Conservation (phyloP, 305 asterid species). For the Rubia tinctorum region DNA sequence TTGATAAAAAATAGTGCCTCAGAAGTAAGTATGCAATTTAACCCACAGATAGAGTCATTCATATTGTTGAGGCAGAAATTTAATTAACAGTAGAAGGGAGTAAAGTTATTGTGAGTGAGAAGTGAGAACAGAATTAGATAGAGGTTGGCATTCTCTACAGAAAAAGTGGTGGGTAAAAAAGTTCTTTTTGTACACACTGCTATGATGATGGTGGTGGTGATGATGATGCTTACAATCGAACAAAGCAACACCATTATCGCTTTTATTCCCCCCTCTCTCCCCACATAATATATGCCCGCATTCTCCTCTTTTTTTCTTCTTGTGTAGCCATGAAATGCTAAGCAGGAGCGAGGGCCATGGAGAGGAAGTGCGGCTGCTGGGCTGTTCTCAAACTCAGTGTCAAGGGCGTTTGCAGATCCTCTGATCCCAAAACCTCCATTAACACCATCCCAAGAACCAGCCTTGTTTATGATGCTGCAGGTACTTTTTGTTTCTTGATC, state of each 20-base stretch:
- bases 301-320: background rate
- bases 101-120: background rate
- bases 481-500: slow-evolving; percentile 21
- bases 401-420: slow-evolving; percentile 40
- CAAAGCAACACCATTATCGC: slow-evolving; percentile 44
- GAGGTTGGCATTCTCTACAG: slow-evolving; percentile 43
- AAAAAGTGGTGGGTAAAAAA: slow-evolving; percentile 56
- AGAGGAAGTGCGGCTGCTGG: slow-evolving; percentile 80
- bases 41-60: too few relatives aligned
- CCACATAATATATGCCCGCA: background rate
- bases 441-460: slow-evolving; percentile 65
- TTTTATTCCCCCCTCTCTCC: slow-evolving; percentile 13
- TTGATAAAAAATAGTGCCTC: too few relatives aligned
- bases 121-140: slow-evolving; percentile 15
- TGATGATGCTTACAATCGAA: slow-evolving; percentile 55
- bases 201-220: slow-evolving; percentile 60
- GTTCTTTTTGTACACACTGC: slow-evolving; percentile 77
- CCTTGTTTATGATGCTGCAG: slow-evolving; percentile 95
- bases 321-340: slow-evolving; percentile 31
- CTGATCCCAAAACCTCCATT: slow-evolving; percentile 55
- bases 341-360: slow-evolving; percentile 29
- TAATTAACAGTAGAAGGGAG: background rate
- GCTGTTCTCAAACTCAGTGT: slow-evolving; percentile 49
- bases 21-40: too few relatives aligned
- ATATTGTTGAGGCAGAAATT: too few relatives aligned